phyloP scores from a whole-genome alignment of 2,329 filamentous ascomycete species.

The Cytospora piceae region DNA sequence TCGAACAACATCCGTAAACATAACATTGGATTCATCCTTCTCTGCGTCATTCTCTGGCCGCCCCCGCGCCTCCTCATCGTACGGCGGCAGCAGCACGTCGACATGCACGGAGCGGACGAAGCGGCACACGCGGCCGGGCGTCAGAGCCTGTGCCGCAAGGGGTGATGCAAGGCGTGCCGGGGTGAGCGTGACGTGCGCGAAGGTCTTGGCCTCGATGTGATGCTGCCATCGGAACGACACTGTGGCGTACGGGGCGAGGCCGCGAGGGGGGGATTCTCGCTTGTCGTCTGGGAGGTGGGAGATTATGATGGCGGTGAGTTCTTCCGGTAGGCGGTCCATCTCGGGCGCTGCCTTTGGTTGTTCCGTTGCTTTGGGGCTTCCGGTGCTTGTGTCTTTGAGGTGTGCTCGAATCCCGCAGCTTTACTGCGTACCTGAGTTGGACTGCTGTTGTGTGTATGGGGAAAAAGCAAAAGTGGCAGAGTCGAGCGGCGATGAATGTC shows the following conservation, averaged over 20 bases:
- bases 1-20: background rate
- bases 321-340: no score
- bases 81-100: background rate
- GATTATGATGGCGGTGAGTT: no score
- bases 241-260: background rate
- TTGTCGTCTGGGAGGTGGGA: no score
- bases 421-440: no score
- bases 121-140: background rate
- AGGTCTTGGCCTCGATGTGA: background rate
- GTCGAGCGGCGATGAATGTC: no score
- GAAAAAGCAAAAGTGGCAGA: no score
- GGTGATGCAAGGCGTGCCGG: background rate
- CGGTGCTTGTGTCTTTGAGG: no score
- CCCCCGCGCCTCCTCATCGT: constrained; percentile 3
- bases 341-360: no score
- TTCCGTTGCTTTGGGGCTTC: no score
- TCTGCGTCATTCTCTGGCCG: background rate
- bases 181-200: constrained; percentile 6
- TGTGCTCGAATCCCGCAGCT: no score
- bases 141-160: constrained; percentile 1
- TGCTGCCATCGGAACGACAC: background rate
- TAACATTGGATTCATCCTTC: background rate
- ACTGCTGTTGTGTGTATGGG: no score
- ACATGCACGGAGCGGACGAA: background rate
- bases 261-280: no score